phyloP scores from a whole-genome alignment of 73 alveolate genomes.

The Uronychia binucleata region DNA sequence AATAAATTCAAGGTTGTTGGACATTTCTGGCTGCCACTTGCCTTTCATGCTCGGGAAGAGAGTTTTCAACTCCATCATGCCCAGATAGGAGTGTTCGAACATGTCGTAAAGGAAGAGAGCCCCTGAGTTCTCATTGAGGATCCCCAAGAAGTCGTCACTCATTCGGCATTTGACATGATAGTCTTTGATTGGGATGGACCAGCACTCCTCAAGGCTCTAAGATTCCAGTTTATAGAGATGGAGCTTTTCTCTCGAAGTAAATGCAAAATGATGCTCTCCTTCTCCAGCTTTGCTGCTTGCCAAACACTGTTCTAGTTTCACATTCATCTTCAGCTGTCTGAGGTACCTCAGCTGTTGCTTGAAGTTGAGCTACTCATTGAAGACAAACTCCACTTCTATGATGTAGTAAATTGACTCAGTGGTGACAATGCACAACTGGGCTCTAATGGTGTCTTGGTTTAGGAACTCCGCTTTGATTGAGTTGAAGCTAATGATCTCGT shows the following conservation, averaged over 20 bases:
- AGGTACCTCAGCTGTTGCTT: slow-evolving; percentile 9
- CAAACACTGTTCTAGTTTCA: neutral
- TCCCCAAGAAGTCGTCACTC: slow-evolving; percentile 32
- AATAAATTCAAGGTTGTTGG: slow-evolving; percentile 7
- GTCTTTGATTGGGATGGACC: slow-evolving; percentile 6
- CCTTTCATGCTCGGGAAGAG: slow-evolving; percentile 18
- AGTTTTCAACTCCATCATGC: slow-evolving; percentile 37
- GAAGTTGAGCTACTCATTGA: neutral
- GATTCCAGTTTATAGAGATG: neutral
- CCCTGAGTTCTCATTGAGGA: slow-evolving; percentile 9
- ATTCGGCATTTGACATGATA: slow-evolving; percentile 8
- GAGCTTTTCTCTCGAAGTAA: neutral
- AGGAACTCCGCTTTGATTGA: neutral
- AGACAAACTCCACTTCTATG: neutral
- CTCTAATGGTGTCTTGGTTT: neutral
- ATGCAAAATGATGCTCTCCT: neutral
- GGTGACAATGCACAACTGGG: neutral
- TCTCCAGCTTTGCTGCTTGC: neutral
- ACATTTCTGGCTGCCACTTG: neutral
- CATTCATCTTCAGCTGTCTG: slow-evolving; percentile 16
- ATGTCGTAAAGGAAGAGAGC: slow-evolving; percentile 46
- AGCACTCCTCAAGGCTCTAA: neutral
- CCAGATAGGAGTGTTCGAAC: slow-evolving; percentile 32
- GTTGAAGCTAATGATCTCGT: neutral
- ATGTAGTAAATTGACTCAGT: neutral